These are phyloP conservation scores for Hypoxylon sp. DNA, from an alignment of 2,329 filamentous ascomycete genomes.

Conservation along the genomic window DNA sequence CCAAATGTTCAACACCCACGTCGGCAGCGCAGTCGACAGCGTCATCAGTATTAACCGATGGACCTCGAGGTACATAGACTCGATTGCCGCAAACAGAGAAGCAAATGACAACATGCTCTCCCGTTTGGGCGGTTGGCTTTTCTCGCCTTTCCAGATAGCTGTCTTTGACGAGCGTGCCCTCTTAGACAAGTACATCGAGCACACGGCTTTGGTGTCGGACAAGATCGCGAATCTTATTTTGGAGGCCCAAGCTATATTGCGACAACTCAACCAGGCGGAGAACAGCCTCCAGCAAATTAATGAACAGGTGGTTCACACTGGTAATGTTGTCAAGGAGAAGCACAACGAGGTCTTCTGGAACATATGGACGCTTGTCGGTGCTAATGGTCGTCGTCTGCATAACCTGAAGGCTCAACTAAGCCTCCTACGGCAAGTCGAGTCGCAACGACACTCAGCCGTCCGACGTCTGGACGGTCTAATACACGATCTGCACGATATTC, in stretches of 20 bases:
- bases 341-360: slow-evolving; percentile 77
- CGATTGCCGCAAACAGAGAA: slow-evolving; percentile 63
- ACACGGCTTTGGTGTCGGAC: slow-evolving; percentile 78
- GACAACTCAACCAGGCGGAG: slow-evolving; percentile 77
- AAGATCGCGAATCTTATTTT: slow-evolving; percentile 77
- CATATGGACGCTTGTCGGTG: slow-evolving; percentile 82
- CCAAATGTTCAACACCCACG: slow-evolving; percentile 81
- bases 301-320: slow-evolving; percentile 76
- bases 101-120: slow-evolving; percentile 55
- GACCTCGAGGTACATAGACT: slow-evolving; percentile 79
- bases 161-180: slow-evolving; percentile 73
- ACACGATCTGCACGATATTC: slow-evolving; percentile 80
- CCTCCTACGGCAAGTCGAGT: slow-evolving; percentile 75
- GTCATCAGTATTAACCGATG: slow-evolving; percentile 82
- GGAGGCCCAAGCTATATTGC: slow-evolving; percentile 78
- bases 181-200: slow-evolving; percentile 81
- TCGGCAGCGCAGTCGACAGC: slow-evolving; percentile 80
- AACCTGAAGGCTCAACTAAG: slow-evolving; percentile 74
- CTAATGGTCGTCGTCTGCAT: slow-evolving; percentile 72
- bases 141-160: slow-evolving; percentile 75
- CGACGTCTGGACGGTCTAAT: slow-evolving; percentile 78
- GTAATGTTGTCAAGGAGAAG: slow-evolving; percentile 69
- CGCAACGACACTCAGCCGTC: slow-evolving; percentile 76
- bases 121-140: slow-evolving; percentile 61
- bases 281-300: slow-evolving; percentile 78